Conservation (phyloP, 164 flowering plant genomes). For the Nelumbo lutea region DNA sequence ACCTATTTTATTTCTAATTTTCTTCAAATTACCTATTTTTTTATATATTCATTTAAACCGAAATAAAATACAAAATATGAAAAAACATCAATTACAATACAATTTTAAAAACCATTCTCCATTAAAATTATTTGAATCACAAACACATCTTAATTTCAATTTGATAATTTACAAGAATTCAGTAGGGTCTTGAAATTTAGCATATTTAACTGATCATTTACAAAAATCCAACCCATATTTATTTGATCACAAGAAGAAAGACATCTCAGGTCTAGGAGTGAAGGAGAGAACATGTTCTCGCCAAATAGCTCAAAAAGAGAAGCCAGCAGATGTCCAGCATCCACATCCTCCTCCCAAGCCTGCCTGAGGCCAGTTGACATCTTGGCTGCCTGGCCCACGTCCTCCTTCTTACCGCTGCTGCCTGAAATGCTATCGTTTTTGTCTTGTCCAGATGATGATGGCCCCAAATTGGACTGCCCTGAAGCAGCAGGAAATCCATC, state of each 20-base stretch:
- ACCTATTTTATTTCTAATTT: too few relatives aligned
- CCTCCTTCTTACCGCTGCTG: constrained; percentile 31
- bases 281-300: constrained; percentile 61
- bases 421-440: constrained; percentile 30
- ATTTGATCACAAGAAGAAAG: constrained; percentile 49
- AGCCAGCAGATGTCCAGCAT: constrained; percentile 51
- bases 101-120: too few relatives aligned
- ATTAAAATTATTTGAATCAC: too few relatives aligned
- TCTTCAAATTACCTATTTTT: too few relatives aligned
- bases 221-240: neutral
- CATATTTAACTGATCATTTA: too few relatives aligned
- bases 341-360: constrained; percentile 72
- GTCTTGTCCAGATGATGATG: constrained; percentile 35
- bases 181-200: too few relatives aligned
- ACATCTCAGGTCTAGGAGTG: constrained; percentile 53
- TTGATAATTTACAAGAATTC: too few relatives aligned
- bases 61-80: too few relatives aligned
- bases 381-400: constrained; percentile 25
- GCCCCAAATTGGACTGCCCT: constrained; percentile 30
- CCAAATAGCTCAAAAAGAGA: constrained; percentile 63
- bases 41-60: too few relatives aligned
- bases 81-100: too few relatives aligned
- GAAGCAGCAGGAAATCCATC: constrained; percentile 40
- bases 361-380: constrained; percentile 41
- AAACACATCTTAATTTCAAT: too few relatives aligned